Evolutionary conservation across 768 basidiomycete genomes (phyloP).

Genomic region (Termitomyces sp.): DNA sequence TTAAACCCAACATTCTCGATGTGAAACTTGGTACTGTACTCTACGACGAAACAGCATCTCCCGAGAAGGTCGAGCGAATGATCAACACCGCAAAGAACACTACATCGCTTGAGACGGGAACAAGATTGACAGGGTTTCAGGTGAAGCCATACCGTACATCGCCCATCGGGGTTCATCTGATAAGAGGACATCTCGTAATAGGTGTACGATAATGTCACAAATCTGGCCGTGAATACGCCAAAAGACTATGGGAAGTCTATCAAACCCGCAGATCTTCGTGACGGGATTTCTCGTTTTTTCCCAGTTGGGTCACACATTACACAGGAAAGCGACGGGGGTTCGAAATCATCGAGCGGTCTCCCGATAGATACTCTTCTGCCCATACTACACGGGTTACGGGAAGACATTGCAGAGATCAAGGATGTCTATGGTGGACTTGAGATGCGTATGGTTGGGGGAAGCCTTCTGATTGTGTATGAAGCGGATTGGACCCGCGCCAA

Average conservation of each 20-base stretch:
- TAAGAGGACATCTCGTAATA: conserved; percentile 23
- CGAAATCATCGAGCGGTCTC: conserved; percentile 41
- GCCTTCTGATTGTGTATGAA: conserved; percentile 77
- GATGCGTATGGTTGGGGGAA: conserved; percentile 78
- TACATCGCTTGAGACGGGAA: conserved; percentile 72
- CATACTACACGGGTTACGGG: conserved; percentile 52
- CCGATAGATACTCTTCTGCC: conserved; percentile 49
- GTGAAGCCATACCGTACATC: conserved; percentile 36
- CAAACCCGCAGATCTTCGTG: conserved; percentile 59
- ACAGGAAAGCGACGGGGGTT: not conserved
- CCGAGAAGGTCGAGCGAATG: conserved; percentile 82
- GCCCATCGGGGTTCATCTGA: not conserved
- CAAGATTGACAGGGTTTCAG: conserved; percentile 89
- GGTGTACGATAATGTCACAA: conserved; percentile 68
- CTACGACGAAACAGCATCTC: conserved; percentile 63
- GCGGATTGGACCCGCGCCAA: conserved; percentile 33
- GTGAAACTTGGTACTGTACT: conserved; percentile 90
- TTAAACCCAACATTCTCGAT: conserved; percentile 84
- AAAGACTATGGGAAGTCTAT: conserved; percentile 81
- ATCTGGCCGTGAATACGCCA: conserved; percentile 56
- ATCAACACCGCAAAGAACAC: conserved; percentile 60
- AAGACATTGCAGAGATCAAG: conserved; percentile 49
- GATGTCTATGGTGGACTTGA: conserved; percentile 50
- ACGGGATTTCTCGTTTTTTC: conserved; percentile 81
- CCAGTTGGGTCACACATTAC: conserved; percentile 36